These are phyloP conservation scores for Teratosphaeria zuluensis DNA, from an alignment of 2,329 filamentous ascomycete species.

Conservation along the genomic window DNA sequence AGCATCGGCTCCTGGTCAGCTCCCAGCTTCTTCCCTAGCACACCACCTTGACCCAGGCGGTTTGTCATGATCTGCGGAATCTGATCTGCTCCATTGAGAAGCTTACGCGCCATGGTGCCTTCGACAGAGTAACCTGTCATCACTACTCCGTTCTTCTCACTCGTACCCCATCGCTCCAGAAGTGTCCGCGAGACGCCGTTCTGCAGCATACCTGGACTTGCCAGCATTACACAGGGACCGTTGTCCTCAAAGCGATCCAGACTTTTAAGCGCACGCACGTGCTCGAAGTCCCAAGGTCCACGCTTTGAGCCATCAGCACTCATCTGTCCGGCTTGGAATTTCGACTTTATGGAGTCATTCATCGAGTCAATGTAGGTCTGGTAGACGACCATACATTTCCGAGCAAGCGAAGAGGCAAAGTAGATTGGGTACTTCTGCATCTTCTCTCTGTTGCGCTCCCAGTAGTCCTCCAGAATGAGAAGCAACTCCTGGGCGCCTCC, in stretches of 20 bases:
- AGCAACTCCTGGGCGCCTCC: conserved; percentile 89
- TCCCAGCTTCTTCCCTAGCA: conserved; percentile 42
- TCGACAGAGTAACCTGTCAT: conserved; percentile 98
- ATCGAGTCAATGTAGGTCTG: conserved; percentile 97
- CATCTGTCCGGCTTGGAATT: conserved; percentile 64
- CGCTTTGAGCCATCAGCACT: conserved; percentile 51
- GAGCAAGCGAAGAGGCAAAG: conserved; percentile 88
- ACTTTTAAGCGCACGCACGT: conserved; percentile 82
- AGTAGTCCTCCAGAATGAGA: conserved; percentile 93
- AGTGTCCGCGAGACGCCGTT: conserved; percentile 90
- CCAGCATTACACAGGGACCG: conserved; percentile 92
- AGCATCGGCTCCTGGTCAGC: conserved; percentile 79
- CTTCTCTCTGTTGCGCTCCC: conserved; percentile 70
- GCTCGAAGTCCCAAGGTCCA: conserved; percentile 94
- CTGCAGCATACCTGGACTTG: conserved; percentile 95
- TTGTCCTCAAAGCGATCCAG: conserved; percentile 94
- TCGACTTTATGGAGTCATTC: conserved; percentile 97
- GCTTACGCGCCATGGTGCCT: conserved; percentile 90
- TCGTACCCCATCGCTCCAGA: conserved; percentile 90
- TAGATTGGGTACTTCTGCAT: conserved; percentile 90
- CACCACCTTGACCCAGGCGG: conserved; percentile 7
- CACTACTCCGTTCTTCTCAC: conserved; percentile 93
- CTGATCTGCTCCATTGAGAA: conserved; percentile 81
- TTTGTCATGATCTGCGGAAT: conserved; percentile 85
- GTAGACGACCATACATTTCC: conserved; percentile 97